These are phyloP conservation scores for Sporothrix sp. DNA, from an alignment of 2,329 filamentous ascomycete species.

Conservation along the genomic window DNA sequence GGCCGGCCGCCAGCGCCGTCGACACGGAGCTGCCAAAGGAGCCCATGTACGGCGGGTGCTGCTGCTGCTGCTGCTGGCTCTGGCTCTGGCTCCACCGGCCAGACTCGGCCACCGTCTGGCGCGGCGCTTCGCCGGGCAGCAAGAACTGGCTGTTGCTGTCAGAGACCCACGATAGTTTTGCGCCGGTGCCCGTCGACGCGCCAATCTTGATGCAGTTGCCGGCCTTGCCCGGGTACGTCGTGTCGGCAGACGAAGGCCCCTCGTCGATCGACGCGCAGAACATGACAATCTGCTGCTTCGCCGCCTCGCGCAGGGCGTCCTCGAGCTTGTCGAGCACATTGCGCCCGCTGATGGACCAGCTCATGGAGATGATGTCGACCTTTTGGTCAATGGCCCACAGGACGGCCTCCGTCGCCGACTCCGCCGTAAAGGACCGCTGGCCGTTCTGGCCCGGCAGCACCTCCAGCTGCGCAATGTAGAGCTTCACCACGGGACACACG, in stretches of 20 bases:
- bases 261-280: slow-evolving; percentile 12
- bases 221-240: slow-evolving; percentile 4
- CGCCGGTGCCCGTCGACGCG: slow-evolving; percentile 1
- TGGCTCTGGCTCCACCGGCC: slow-evolving; percentile 30
- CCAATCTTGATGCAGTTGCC: slow-evolving; percentile 11
- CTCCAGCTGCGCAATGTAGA: slow-evolving; percentile 14
- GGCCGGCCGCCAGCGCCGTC: slow-evolving; percentile 8
- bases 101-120: slow-evolving; percentile 47
- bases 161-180: slow-evolving; percentile 9
- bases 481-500: slow-evolving; percentile 6
- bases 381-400: slow-evolving; percentile 3
- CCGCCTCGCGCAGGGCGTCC: background rate
- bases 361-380: slow-evolving; percentile 13
- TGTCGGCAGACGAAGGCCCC: slow-evolving; percentile 2
- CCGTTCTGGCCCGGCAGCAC: slow-evolving; percentile 1
- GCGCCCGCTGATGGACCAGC: slow-evolving; percentile 9
- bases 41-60: slow-evolving; percentile 5
- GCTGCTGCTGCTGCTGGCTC: background rate
- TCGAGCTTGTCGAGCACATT: background rate
- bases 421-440: slow-evolving; percentile 6
- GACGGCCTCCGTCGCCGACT: slow-evolving; percentile 10
- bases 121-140: slow-evolving; percentile 7
- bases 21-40: slow-evolving; percentile 9
- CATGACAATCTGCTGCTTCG: background rate
- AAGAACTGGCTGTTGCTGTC: slow-evolving; percentile 11